phyloP scores from a whole-genome alignment of 2,329 filamentous ascomycete species.

The Sclerotiophoma versabilis region DNA sequence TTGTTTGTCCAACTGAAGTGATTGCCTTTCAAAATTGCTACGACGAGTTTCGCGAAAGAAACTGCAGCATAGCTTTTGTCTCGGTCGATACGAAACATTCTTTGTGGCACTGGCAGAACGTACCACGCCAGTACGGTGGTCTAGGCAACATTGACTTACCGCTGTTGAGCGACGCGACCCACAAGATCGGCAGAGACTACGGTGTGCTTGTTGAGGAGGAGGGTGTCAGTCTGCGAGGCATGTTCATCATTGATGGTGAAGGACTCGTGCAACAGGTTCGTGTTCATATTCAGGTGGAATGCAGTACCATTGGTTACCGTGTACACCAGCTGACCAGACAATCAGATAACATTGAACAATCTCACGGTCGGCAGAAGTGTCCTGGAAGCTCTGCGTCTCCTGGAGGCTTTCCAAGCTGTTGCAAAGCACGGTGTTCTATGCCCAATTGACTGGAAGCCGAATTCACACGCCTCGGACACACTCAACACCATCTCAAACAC shows the following conservation, averaged over 20 bases:
- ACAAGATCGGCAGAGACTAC: constrained; percentile 39
- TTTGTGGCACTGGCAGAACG: constrained; percentile 42
- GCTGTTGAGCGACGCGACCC: constrained; percentile 38
- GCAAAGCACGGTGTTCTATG: constrained; percentile 41
- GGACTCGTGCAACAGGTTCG: constrained; percentile 40
- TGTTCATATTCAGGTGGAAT: background rate
- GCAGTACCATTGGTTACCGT: background rate
- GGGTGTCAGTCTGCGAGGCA: constrained; percentile 36
- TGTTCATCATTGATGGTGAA: constrained; percentile 40
- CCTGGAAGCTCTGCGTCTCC: constrained; percentile 38
- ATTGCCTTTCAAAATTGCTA: constrained; percentile 40
- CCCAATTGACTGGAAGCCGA: constrained; percentile 41
- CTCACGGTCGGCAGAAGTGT: constrained; percentile 40
- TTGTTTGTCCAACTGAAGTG: constrained; percentile 43
- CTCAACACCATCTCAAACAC: constrained; percentile 37
- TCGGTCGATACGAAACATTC: constrained; percentile 43
- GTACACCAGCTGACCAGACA: background rate
- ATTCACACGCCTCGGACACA: constrained; percentile 22
- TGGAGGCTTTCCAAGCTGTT: constrained; percentile 42
- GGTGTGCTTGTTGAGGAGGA: constrained; percentile 41
- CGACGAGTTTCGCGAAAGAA: constrained; percentile 37
- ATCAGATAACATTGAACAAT: constrained; percentile 39
- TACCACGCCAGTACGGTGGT: constrained; percentile 39
- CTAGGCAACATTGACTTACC: constrained; percentile 37
- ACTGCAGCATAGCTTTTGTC: constrained; percentile 37